Percentiles rank a stretch among this genome's conserved stretches.
Conservation (phyloP, 345 rosid species). For the Alliaria petiolata region DNA sequence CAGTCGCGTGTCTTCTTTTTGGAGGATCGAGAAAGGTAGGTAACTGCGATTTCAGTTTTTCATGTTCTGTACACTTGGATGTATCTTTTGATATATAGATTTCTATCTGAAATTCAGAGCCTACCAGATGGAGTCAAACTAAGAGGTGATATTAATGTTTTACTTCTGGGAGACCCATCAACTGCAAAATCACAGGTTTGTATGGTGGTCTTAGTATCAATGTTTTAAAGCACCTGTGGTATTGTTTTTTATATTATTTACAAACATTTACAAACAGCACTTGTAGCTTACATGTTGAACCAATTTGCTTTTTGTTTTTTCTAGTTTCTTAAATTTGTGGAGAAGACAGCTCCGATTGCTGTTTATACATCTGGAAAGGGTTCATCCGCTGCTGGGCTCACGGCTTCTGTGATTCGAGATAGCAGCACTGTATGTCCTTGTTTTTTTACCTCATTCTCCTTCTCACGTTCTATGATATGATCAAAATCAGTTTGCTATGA, state of each 20-base stretch:
- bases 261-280: too few species aligned
- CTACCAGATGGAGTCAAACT: slow-evolving; percentile 93
- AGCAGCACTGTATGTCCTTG: slow-evolving; percentile 68
- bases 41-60: not conserved
- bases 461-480: not conserved
- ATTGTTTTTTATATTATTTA: not conserved
- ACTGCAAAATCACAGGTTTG: slow-evolving; percentile 98
- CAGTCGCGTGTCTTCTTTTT: slow-evolving; percentile 90
- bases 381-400: slow-evolving; percentile 98
- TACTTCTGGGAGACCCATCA: slow-evolving; percentile 95
- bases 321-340: slow-evolving; percentile 93
- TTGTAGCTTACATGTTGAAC: slow-evolving; percentile 1
- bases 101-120: slow-evolving; percentile 36
- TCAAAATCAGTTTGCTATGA: not conserved
- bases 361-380: slow-evolving; percentile 98
- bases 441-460: not conserved
- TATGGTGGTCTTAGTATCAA: not conserved
- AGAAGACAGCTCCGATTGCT: slow-evolving; percentile 96
- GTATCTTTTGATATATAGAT: not conserved
- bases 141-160: slow-evolving; percentile 92
- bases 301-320: not conserved
- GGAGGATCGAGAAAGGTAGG: slow-evolving; percentile 93
- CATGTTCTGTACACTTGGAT: not conserved
- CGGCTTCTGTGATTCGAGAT: slow-evolving; percentile 94
- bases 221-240: not conserved